Base-by-base conservation (phyloP, 495 filamentous ascomycete genomes). In the Penicillium bialowiezense region DNA sequence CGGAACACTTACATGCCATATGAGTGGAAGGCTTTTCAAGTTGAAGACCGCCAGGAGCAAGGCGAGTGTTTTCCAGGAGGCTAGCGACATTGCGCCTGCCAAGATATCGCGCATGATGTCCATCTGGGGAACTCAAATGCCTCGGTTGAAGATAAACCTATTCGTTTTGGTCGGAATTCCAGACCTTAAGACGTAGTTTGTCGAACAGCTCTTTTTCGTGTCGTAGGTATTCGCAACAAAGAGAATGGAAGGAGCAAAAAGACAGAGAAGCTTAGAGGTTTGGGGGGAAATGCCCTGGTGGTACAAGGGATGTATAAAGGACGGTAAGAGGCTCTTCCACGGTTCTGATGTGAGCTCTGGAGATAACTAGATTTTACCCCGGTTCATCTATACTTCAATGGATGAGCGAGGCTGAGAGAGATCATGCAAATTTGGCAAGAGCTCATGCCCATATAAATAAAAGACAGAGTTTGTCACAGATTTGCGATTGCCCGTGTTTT, bases 1-100 rank as follows among this genome's bases (percentile, higher is more conserved):
- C 33, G 14, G 19, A 38, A 33, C n/a, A 77, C 82, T 49, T 73
- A 84, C 80, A 66, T 86, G 83, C 84, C 84, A 87, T 23, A 72
- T 64, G 7, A 80, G 68, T 3, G 84, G 84, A 24, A 86, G 62
- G 41, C 67, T 80, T 63, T 87, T 87, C 41, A 84, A 44, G 52
- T 87, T 87, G 34, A 77, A 48, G 0, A 86, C 41, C 1, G 77
- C 78, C 31, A 86, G 65, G 9, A 82, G 9, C 31, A 86, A 54
- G 3, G 75, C 73, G 0, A 85, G 55, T 0, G 72, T 66, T 44
- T 68, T 72, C 83, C 83, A 87, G 12, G 72, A 70, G 7, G 62
- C 50, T 20, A 71, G 48, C 24, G 67, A 54, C 9, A 58, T 56
- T 26, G 64, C 34, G 13, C 36, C 35, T 21, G 63, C 56, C 17